phyloP scores from a whole-genome alignment of 23 red algal species.

The Cyanidiococcus yangmingshanensis region DNA sequence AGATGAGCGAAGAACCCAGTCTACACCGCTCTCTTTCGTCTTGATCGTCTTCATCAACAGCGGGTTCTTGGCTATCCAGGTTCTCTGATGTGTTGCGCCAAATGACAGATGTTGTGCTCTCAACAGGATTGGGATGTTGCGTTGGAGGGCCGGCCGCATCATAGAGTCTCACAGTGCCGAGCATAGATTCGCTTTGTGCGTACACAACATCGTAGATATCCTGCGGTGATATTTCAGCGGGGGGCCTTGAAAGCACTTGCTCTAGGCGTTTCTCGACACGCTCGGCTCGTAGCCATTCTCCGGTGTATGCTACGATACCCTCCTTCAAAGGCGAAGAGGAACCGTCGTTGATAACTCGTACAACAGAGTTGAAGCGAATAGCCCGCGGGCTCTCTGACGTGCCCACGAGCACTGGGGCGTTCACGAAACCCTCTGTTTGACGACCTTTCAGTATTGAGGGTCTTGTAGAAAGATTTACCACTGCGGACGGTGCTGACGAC shows the following conservation, averaged over 20 bases:
- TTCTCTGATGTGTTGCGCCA: neutral
- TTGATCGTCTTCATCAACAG: neutral
- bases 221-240: neutral
- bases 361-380: neutral
- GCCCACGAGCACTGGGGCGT: no score
- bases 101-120: neutral
- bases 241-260: neutral
- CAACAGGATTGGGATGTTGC: neutral
- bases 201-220: slow-evolving; percentile 17
- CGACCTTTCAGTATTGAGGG: no score
- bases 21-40: neutral
- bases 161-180: neutral
- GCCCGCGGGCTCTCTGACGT: neutral
- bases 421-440: no score
- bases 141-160: neutral
- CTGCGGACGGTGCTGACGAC: no score
- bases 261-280: neutral
- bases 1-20: no score
- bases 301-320: neutral
- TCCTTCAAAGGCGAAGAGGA: slow-evolving; percentile 1
- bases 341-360: slow-evolving; percentile 12
- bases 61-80: no score
- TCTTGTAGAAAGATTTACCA: no score
- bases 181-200: slow-evolving; percentile 14
- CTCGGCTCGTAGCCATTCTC: slow-evolving; percentile 4